Base-by-base conservation (phyloP, 2,329 filamentous ascomycete species). In the Tolypocladium amazonense region DNA sequence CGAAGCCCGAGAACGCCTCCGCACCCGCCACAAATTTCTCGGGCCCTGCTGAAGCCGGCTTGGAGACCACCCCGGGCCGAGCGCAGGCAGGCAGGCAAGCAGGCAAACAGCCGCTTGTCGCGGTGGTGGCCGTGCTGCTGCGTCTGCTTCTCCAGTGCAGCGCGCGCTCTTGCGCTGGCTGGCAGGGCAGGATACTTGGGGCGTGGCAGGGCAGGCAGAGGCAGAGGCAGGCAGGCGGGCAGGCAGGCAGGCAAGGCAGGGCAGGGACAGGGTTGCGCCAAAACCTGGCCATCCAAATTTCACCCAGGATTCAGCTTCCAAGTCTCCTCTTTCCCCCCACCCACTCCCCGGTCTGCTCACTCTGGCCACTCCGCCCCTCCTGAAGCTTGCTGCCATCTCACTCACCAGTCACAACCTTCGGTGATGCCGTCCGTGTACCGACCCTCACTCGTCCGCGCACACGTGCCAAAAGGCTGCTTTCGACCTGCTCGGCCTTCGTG, bases 11-110 rank as follows among this genome's bases (percentile, higher is more conserved):
- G 45, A 27, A 43, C 59, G 52, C 56, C 57, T 59, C 61, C 59
- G 62, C 65, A 47, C 66, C 67, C 68, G 68, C 66, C 69, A 69
- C 65, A 66, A 65, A 64, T 63, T 65, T 64, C 33, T 60, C 56
- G 45, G 61, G 63, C 52, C 59, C 55, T 61, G 56, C 58, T 56
- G 56, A 58, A 59, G 41, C 56, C 52, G 45, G 57, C 41, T 23
- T 20, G 52, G n/a, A n/a, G n/a, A n/a, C n/a, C 8, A 18, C 18
- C 25, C 25, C 45, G 2, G n/a, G 8, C 12, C 38, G 23, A 50
- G 45, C 25, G 20, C 35, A 35, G 35, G 33, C 43, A 14, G 43
- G 12, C n/a, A 15, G 37, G n/a, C 43, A 47, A 27, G 33, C 33
- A 9, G 6, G 35, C 35, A 37, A 37, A 30, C 23, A 47, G 45